Evolutionary conservation across 78 protist genomes (phyloP).

Genomic region (Isochrysis galbana): DNA sequence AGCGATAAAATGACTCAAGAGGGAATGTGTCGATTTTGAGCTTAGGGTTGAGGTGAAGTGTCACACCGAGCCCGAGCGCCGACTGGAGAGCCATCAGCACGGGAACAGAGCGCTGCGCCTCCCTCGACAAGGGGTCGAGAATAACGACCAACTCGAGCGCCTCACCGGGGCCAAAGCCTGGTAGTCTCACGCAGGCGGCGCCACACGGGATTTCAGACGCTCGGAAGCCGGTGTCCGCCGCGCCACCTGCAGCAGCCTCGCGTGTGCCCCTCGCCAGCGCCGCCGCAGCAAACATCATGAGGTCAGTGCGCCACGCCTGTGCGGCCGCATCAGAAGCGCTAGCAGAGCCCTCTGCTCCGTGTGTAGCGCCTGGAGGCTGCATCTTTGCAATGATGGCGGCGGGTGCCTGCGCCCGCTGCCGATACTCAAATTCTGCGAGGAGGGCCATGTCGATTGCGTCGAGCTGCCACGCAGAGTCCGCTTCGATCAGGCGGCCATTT

Average conservation of each 20-base stretch:
- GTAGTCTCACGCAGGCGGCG: background rate
- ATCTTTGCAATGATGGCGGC: background rate
- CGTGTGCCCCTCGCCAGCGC: background rate
- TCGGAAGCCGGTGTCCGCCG: background rate
- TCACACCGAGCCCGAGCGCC: background rate
- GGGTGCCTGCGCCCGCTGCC: background rate
- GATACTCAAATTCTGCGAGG: background rate
- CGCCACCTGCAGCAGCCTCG: background rate
- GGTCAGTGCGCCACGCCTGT: background rate
- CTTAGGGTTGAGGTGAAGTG: constrained; percentile 29
- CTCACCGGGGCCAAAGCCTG: background rate
- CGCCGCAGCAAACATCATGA: background rate
- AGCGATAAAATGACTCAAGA: constrained; percentile 40
- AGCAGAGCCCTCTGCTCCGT: too few species aligned
- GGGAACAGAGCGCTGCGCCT: constrained; percentile 19
- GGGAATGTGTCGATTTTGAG: constrained; percentile 24
- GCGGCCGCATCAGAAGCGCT: too few species aligned
- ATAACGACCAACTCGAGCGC: background rate
- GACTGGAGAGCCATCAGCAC: background rate
- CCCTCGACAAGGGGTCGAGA: constrained; percentile 23
- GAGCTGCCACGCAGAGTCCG: background rate
- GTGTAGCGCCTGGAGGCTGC: too few species aligned
- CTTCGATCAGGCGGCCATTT: background rate
- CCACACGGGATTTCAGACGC: background rate
- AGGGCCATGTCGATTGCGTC: background rate